Percentiles rank a stretch among this genome's conserved stretches.
These are phyloP conservation scores for Ophiorrhiza pumila DNA, from an alignment of 257 asterid species.

Conservation along the genomic window DNA sequence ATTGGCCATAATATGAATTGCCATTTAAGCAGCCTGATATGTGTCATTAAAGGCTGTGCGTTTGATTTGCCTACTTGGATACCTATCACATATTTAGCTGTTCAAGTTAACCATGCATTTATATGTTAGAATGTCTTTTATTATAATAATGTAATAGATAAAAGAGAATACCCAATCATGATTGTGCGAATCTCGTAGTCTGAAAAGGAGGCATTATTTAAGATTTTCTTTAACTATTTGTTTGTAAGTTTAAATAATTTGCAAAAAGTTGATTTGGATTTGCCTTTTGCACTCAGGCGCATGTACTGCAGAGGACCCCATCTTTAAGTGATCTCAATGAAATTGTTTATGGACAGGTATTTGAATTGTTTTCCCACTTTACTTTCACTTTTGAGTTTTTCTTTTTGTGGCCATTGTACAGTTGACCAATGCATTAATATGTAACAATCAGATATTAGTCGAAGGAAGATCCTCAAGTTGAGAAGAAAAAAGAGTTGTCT, in stretches of 20 bases:
- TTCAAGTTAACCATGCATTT: background rate
- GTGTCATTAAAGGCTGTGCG: background rate
- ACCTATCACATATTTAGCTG: background rate
- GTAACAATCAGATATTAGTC: background rate
- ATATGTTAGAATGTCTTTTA: conserved; percentile 1
- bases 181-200: background rate
- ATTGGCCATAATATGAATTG: background rate
- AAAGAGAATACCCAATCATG: background rate
- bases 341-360: conserved; percentile 91
- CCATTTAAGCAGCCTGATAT: background rate
- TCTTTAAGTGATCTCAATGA: conserved; percentile 81
- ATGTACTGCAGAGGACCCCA: conserved; percentile 73
- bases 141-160: background rate
- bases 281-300: conserved; percentile 52
- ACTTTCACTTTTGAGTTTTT: background rate
- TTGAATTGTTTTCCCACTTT: background rate
- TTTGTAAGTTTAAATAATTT: background rate
- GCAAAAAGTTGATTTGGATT: background rate
- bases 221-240: background rate
- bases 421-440: conserved; percentile 20
- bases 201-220: too few species aligned
- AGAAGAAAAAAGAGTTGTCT: background rate
- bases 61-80: conserved; percentile 3
- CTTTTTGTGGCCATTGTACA: conserved; percentile 17
- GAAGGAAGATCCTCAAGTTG: background rate